phyloP scores from a whole-genome alignment of 306 rosid genomes.

The Chamaecrista fasciculata region DNA sequence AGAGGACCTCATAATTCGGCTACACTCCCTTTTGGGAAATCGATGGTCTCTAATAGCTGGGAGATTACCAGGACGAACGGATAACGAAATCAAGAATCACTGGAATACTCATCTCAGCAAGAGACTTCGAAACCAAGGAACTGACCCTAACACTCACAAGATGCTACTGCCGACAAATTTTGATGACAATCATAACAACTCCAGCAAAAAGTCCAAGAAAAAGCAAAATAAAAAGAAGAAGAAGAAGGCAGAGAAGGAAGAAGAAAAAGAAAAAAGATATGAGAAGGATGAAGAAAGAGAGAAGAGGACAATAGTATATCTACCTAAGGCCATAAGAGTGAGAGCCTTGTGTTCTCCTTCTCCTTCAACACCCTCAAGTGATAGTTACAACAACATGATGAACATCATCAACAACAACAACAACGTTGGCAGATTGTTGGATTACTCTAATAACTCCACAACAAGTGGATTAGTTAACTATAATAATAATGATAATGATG shows the following conservation, averaged over 20 bases:
- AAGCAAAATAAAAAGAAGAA: slow-evolving; percentile 14
- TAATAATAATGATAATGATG: not conserved
- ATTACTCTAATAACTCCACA: slow-evolving; percentile 29
- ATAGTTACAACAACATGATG: slow-evolving; percentile 30
- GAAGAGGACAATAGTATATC: slow-evolving; percentile 53
- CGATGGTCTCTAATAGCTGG: slow-evolving; percentile 91
- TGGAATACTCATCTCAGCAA: slow-evolving; percentile 85
- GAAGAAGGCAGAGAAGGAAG: slow-evolving; percentile 22
- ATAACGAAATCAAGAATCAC: slow-evolving; percentile 80
- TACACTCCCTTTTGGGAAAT: slow-evolving; percentile 80
- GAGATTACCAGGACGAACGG: slow-evolving; percentile 78
- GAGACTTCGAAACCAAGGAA: slow-evolving; percentile 43
- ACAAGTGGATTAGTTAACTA: slow-evolving; percentile 10
- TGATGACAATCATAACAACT: not conserved
- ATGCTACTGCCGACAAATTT: too few relatives aligned
- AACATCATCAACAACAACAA: too few relatives aligned
- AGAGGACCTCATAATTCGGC: slow-evolving; percentile 72
- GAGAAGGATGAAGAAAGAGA: not conserved
- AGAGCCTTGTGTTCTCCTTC: slow-evolving; percentile 29
- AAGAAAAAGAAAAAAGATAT: not conserved
- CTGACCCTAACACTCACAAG: slow-evolving; percentile 47
- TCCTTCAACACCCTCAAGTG: slow-evolving; percentile 37
- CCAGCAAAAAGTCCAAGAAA: slow-evolving; percentile 1
- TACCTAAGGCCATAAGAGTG: slow-evolving; percentile 68
- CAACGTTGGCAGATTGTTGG: too few relatives aligned